A percentile compares a stretch with the other conserved stretches of the same genome.
These are phyloP conservation scores for Beauveria australis DNA, from an alignment of 2,329 filamentous ascomycete species.

Conservation along the genomic window DNA sequence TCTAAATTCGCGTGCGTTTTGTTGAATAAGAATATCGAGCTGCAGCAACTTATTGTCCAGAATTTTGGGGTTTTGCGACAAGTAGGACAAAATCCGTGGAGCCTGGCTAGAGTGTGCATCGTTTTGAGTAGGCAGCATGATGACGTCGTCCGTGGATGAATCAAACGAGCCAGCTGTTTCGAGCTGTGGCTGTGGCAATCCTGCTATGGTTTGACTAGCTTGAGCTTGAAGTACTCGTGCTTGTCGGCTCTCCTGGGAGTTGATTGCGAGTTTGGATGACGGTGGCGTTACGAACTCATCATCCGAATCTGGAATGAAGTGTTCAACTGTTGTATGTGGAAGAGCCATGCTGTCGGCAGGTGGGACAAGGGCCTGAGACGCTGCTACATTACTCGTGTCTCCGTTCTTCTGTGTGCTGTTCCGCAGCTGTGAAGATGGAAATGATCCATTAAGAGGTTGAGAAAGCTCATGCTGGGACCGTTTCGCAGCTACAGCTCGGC, in stretches of 20 bases:
- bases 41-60: slow-evolving; percentile 28
- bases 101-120: slow-evolving; percentile 18
- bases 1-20: slow-evolving; percentile 41
- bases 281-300: slow-evolving; percentile 43
- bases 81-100: slow-evolving; percentile 20
- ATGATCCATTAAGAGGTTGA: slow-evolving; percentile 13
- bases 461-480: background rate
- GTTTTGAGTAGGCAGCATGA: background rate
- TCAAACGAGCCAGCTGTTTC: background rate
- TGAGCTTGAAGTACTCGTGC: background rate
- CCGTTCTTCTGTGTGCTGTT: background rate
- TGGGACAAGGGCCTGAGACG: too few relatives aligned
- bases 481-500: background rate
- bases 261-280: slow-evolving; percentile 24
- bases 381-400: too few relatives aligned
- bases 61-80: slow-evolving; percentile 22
- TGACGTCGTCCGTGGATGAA: background rate
- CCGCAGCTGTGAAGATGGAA: slow-evolving; percentile 7
- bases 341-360: background rate
- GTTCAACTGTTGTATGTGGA: slow-evolving; percentile 15
- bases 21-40: slow-evolving; percentile 34
- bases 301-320: slow-evolving; percentile 48
- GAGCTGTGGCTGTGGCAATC: background rate
- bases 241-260: background rate
- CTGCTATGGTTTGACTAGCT: background rate